Base-by-base conservation (phyloP, 108 stramenopile genomes). In the Pinguiococcus pyrenoidosus region DNA sequence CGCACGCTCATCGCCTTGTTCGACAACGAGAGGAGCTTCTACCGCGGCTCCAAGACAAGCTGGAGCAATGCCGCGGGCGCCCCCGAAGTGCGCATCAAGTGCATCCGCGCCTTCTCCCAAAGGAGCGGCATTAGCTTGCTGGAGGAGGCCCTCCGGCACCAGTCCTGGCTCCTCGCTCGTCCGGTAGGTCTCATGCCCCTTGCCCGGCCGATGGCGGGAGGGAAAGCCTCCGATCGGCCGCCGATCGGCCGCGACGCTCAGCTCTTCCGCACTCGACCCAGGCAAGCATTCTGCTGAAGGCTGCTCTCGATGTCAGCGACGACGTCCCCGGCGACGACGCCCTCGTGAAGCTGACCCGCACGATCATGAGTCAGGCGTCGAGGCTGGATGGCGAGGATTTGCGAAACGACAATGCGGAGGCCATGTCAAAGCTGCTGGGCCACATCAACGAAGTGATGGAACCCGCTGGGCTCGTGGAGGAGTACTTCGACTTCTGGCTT, bases 381-480 rank as follows among this genome's bases (percentile, higher is more conserved):
- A 2, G 81, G 80, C 50, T 80, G 76, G 73, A 54, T 82, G 42
- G 44, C 32, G 14, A 43, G 84, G 2, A 58, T 66, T 32, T 50
- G 73, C 22, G 79, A 79, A 44, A 49, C 80, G 25, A 82, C 32
- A n/a, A 35, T 10, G 33, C 16, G 39, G 9, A 20, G n/a, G 13
- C 39, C 9, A 18, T 40, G 16, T 40, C 39, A 8, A 20, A 2
- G 8, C 3, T 51, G 32, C 36, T n/a, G 23, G 23, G 17, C 4
- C 12, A 3, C 36, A 38, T 14, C 3, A 36, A 37, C 21, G 26
- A 24, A 14, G 12, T 14, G 33, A 4, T 18, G 36, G 16, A 23
- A 10, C 9, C 23, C n/a, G 27, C 24, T 4, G 20, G 23, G 25
- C 26, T 18, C 28, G 40, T 13, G 25, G 14, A 42, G 25, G 14